Conservation (phyloP, 768 basidiomycete genomes). For the Myochromella boudieri region DNA sequence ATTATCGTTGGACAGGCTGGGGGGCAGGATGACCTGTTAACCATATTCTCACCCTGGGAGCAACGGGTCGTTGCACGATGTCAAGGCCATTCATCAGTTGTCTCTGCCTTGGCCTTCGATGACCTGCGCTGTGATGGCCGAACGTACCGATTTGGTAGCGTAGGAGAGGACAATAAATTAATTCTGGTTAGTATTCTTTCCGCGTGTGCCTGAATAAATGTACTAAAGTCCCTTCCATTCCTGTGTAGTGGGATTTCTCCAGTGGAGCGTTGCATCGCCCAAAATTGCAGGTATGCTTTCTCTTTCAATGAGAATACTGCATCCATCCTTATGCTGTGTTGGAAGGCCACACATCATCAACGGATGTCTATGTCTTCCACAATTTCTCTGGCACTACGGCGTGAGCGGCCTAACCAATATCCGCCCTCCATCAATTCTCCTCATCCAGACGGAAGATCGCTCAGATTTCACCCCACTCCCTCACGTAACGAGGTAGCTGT, state of each 20-base stretch:
- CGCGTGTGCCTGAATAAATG: too few species aligned
- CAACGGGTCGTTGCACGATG: constrained; percentile 93
- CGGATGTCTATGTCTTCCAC: constrained; percentile 79
- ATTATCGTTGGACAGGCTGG: constrained; percentile 60
- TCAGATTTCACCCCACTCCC: constrained; percentile 83
- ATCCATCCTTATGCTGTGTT: background rate
- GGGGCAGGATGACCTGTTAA: constrained; percentile 95
- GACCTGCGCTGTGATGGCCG: constrained; percentile 84
- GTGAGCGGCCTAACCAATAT: constrained; percentile 60
- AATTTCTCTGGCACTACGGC: constrained; percentile 68
- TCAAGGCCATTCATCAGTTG: constrained; percentile 96
- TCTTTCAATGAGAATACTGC: background rate
- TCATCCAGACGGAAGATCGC: constrained; percentile 37
- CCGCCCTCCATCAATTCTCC: constrained; percentile 43
- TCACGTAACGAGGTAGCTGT: constrained; percentile 88
- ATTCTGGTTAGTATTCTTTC: constrained; percentile 61
- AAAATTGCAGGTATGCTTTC: constrained; percentile 55
- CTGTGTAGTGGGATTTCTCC: constrained; percentile 86
- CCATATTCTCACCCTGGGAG: constrained; percentile 94
- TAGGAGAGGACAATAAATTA: constrained; percentile 95
- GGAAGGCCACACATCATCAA: constrained; percentile 60
- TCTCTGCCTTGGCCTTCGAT: constrained; percentile 88
- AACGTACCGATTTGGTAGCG: constrained; percentile 92
- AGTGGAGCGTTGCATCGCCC: constrained; percentile 89
- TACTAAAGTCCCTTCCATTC: constrained; percentile 10